phyloP scores from a whole-genome alignment of 306 rosid genomes.

The Lagenaria siceraria region DNA sequence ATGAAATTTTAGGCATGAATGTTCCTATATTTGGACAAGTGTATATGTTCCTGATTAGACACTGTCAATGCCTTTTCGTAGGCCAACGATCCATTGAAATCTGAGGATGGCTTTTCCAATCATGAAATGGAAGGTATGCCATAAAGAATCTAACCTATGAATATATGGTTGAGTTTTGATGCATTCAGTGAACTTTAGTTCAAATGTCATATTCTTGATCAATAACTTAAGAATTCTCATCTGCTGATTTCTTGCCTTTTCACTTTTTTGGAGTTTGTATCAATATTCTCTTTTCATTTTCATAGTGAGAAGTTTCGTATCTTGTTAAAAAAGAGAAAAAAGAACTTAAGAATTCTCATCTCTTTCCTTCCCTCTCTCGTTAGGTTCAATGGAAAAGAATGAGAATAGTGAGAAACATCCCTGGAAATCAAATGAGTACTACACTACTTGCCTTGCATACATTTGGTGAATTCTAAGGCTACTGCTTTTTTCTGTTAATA shows the following conservation, averaged over 20 bases:
- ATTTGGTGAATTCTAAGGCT: conserved; percentile 20
- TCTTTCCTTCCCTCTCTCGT: conserved; percentile 1
- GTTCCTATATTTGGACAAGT: background rate
- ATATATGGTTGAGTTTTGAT: background rate
- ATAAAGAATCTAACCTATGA: background rate
- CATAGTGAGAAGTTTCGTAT: too few relatives aligned
- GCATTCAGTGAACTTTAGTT: background rate
- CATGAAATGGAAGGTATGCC: conserved; percentile 21
- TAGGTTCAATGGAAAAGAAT: conserved; percentile 35
- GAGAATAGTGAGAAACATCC: conserved; percentile 27
- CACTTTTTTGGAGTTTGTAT: too few relatives aligned
- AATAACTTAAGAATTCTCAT: background rate
- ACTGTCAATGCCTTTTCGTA: conserved; percentile 18
- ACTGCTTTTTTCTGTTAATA: conserved; percentile 18
- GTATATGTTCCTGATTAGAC: conserved; percentile 6
- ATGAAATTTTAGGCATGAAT: background rate
- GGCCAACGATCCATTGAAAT: conserved; percentile 29
- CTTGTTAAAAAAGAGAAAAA: too few relatives aligned
- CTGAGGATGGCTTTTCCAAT: conserved; percentile 8
- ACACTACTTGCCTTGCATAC: conserved; percentile 22
- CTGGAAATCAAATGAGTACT: conserved; percentile 38
- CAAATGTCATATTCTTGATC: conserved; percentile 11
- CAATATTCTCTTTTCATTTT: too few relatives aligned
- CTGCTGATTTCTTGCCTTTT: too few relatives aligned
- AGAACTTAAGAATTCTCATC: background rate